Conservation (phyloP, 2,329 filamentous ascomycete species). For the Penicillium sp. region DNA sequence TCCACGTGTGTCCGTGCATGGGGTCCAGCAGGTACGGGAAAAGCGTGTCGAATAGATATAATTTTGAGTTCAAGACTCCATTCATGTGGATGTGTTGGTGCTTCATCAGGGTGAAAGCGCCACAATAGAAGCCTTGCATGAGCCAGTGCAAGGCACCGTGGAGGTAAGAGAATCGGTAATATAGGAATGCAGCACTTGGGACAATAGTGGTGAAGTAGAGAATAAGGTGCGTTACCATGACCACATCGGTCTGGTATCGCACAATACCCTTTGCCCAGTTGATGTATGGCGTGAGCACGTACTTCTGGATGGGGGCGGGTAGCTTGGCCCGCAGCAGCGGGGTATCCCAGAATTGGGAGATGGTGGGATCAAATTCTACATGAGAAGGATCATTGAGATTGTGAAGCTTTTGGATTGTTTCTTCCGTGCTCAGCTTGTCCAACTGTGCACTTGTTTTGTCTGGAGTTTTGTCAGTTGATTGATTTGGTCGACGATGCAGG, state of each 20-base stretch:
- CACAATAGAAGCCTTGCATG: constrained; percentile 67
- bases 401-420: constrained; percentile 46
- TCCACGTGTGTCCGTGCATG: constrained; percentile 80
- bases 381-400: constrained; percentile 51
- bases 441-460: constrained; percentile 10
- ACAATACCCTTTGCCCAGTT: constrained; percentile 56
- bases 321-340: constrained; percentile 42
- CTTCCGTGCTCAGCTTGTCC: constrained; percentile 15
- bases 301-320: constrained; percentile 44
- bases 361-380: constrained; percentile 54
- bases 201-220: constrained; percentile 69
- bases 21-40: constrained; percentile 76
- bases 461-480: constrained; percentile 6
- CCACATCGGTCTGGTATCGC: constrained; percentile 67
- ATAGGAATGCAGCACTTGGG: constrained; percentile 66
- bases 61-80: constrained; percentile 61
- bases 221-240: constrained; percentile 74
- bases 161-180: constrained; percentile 62
- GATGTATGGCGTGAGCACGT: constrained; percentile 61
- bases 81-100: constrained; percentile 81
- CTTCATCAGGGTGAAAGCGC: constrained; percentile 76
- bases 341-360: constrained; percentile 54
- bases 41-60: constrained; percentile 56
- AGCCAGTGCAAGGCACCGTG: constrained; percentile 65
- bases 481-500: background rate